Percentiles rank a stretch among this genome's conserved stretches.
phyloP scores from a whole-genome alignment of 768 basidiomycete species.

The Russula dissimulans region DNA sequence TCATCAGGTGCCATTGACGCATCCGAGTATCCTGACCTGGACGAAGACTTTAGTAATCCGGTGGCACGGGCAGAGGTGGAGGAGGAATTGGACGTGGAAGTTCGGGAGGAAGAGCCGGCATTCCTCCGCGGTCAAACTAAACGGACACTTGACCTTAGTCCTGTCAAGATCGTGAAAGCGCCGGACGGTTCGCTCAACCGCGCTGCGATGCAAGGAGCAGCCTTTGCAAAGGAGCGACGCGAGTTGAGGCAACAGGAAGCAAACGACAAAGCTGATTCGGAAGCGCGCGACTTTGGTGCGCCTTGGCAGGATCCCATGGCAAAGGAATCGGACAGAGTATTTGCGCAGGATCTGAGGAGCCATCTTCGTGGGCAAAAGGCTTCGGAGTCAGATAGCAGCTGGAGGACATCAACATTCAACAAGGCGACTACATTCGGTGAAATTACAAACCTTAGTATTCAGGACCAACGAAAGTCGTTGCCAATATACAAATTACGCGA shows the following conservation, averaged over 20 bases:
- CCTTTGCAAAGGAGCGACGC: constrained; percentile 88
- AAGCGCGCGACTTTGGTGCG: constrained; percentile 88
- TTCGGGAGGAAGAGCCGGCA: constrained; percentile 92
- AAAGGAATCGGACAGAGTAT: constrained; percentile 71
- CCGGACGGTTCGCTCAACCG: constrained; percentile 96
- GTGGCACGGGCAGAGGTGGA: constrained; percentile 80
- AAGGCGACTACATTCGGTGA: constrained; percentile 95
- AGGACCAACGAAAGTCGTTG: constrained; percentile 84
- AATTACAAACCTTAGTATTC: constrained; percentile 81
- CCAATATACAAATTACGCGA: constrained; percentile 96
- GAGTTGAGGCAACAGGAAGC: constrained; percentile 91
- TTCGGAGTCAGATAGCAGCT: constrained; percentile 64
- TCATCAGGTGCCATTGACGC: constrained; percentile 88
- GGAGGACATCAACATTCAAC: constrained; percentile 90
- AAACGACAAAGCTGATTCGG: constrained; percentile 89
- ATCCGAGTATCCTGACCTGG: constrained; percentile 89
- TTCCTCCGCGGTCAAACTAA: constrained; percentile 97
- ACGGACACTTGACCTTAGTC: constrained; percentile 88
- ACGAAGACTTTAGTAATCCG: constrained; percentile 75
- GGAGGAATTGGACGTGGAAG: constrained; percentile 94
- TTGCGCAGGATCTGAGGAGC: constrained; percentile 87
- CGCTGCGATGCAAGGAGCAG: constrained; percentile 88
- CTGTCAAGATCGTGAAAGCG: constrained; percentile 97
- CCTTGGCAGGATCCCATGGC: constrained; percentile 99
- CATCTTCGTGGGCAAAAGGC: constrained; percentile 76